These are phyloP conservation scores for Mallotus repandus DNA, from an alignment of 441 rosid genomes.

Conservation along the genomic window DNA sequence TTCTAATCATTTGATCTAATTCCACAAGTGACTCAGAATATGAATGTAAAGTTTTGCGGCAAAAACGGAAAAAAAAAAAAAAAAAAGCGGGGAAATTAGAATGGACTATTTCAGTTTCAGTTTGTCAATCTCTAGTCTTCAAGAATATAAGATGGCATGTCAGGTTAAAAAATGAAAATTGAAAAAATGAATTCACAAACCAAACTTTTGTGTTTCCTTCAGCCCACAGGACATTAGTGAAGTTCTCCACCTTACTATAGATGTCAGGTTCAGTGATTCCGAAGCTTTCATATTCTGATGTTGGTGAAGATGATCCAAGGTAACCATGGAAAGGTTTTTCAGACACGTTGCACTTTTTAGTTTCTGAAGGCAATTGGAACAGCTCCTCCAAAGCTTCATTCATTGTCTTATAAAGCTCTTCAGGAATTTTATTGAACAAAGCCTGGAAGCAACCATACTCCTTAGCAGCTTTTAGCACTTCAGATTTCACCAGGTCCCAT, in stretches of 20 bases:
- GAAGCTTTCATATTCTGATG: slow-evolving; percentile 54
- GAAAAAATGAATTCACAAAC: slow-evolving; percentile 29
- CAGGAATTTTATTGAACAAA: slow-evolving; percentile 32
- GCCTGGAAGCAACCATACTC: slow-evolving; percentile 56
- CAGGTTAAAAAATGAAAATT: too few relatives aligned
- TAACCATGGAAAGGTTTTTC: slow-evolving; percentile 60
- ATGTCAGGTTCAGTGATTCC: slow-evolving; percentile 44
- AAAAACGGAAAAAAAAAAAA: too few relatives aligned
- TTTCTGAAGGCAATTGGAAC: slow-evolving; percentile 59
- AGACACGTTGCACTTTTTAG: slow-evolving; percentile 48
- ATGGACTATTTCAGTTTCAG: too few relatives aligned
- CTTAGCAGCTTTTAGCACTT: slow-evolving; percentile 49
- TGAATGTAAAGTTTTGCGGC: too few relatives aligned
- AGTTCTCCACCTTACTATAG: slow-evolving; percentile 35
- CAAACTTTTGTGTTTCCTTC: slow-evolving; percentile 43
- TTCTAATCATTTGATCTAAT: too few relatives aligned
- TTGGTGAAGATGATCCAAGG: slow-evolving; percentile 29
- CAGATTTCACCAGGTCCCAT: slow-evolving; percentile 42
- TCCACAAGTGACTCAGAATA: too few relatives aligned
- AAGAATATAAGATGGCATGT: too few relatives aligned
- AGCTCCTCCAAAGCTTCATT: slow-evolving; percentile 41
- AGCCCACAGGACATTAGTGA: slow-evolving; percentile 68
- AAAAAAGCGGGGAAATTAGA: too few relatives aligned
- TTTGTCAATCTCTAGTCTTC: too few relatives aligned
- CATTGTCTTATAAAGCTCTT: slow-evolving; percentile 32